A percentile compares a stretch with the other conserved stretches of the same genome.
Evolutionary conservation across 495 filamentous ascomycete species (phyloP).

Genomic region (Coniosporium apollinis): DNA sequence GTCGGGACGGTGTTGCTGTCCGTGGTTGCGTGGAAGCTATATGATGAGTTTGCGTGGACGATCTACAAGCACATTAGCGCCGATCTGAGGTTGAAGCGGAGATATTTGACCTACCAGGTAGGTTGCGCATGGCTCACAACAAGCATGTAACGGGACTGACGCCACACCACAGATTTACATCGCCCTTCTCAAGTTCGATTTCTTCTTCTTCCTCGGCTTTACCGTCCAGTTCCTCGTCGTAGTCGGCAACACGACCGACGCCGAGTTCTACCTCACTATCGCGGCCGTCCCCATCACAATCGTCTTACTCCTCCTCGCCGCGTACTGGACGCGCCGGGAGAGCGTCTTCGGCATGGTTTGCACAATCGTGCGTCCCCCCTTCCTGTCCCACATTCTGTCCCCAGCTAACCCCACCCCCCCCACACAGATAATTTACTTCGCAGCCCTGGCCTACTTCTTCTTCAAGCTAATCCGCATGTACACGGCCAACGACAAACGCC

Average conservation of each 20-base stretch:
- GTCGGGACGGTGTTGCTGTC: slow-evolving; percentile 54
- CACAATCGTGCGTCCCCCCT: slow-evolving; percentile 43
- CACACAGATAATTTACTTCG: slow-evolving; percentile 59
- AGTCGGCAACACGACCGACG: slow-evolving; percentile 47
- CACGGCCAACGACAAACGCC: slow-evolving; percentile 28
- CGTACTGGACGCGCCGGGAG: slow-evolving; percentile 70
- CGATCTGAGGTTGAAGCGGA: slow-evolving; percentile 88
- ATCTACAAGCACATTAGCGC: slow-evolving; percentile 99
- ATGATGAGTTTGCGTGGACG: slow-evolving; percentile 97
- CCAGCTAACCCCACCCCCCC: background rate
- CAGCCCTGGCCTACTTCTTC: slow-evolving; percentile 83
- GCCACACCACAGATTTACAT: slow-evolving; percentile 71
- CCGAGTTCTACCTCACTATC: slow-evolving; percentile 73
- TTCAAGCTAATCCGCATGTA: slow-evolving; percentile 98
- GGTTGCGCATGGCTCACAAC: slow-evolving; percentile 9
- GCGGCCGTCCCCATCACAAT: slow-evolving; percentile 85
- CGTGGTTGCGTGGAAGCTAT: slow-evolving; percentile 79
- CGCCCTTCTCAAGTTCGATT: slow-evolving; percentile 93
- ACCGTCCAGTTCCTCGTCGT: slow-evolving; percentile 95
- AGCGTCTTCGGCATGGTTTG: slow-evolving; percentile 56
- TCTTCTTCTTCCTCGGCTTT: slow-evolving; percentile 99
- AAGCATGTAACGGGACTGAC: slow-evolving; percentile 6
- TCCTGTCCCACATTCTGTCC: background rate
- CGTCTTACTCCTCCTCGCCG: slow-evolving; percentile 65
- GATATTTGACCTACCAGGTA: slow-evolving; percentile 94